A percentile compares a stretch with the other conserved stretches of the same genome.
Evolutionary conservation across 2,329 filamentous ascomycete genomes (phyloP).

Genomic region (Diaporthe citrichinensis): DNA sequence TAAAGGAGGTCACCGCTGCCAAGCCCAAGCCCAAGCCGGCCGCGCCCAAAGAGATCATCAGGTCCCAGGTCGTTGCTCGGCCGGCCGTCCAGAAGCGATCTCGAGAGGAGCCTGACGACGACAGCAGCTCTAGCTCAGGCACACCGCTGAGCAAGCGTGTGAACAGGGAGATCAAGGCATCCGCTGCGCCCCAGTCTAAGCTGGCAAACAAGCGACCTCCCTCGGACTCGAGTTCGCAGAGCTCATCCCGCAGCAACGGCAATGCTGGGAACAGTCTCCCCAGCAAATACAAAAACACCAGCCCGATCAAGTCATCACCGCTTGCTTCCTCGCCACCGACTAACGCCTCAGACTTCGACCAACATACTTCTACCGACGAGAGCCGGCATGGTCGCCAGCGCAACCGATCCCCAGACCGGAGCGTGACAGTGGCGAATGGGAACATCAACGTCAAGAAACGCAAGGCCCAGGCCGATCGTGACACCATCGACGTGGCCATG

Average conservation of each 20-base stretch:
- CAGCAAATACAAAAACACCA: conserved; percentile 67
- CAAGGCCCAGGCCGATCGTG: conserved; percentile 40
- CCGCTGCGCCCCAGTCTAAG: conserved; percentile 30
- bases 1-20: conserved; percentile 47
- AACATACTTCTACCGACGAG: conserved; percentile 50
- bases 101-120: conserved; percentile 63
- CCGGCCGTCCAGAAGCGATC: conserved; percentile 62
- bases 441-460: conserved; percentile 46
- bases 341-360: conserved; percentile 74
- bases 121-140: conserved; percentile 72
- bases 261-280: conserved; percentile 48
- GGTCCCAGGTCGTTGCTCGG: conserved; percentile 46
- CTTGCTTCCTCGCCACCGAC: conserved; percentile 76
- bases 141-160: conserved; percentile 71
- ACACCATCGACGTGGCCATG: conserved; percentile 46
- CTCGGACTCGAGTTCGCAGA: conserved; percentile 62
- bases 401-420: conserved; percentile 43
- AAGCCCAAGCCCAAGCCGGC: conserved; percentile 56
- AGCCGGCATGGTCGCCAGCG: conserved; percentile 42
- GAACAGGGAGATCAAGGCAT: conserved; percentile 59
- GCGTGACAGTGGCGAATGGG: conserved; percentile 45
- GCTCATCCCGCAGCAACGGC: conserved; percentile 55
- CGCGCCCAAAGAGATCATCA: conserved; percentile 52
- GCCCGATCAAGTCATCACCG: conserved; percentile 74
- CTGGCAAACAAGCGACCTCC: conserved; percentile 39